Percentiles rank a stretch among this genome's conserved stretches.
Conservation (phyloP, 2,329 filamentous ascomycete species). For the Paecilomyces niveus region DNA sequence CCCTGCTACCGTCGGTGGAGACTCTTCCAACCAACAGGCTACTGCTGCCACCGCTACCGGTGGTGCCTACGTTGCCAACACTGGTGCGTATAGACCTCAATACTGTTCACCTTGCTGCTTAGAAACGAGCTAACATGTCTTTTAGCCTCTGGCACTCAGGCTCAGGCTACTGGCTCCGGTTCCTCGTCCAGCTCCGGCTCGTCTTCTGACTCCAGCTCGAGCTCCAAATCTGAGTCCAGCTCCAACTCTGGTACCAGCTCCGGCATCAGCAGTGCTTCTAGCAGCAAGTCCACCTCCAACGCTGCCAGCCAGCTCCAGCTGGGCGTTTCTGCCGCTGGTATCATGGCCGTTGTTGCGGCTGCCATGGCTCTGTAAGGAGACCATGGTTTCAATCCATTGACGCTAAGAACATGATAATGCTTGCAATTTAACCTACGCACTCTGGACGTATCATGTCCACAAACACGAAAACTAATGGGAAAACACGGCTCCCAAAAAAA, state of each 20-base stretch:
- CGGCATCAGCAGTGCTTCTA: slow-evolving; percentile 4
- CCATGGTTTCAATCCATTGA: neutral
- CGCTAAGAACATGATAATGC: neutral
- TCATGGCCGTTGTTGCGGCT: slow-evolving; percentile 28
- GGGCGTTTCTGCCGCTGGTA: slow-evolving; percentile 25
- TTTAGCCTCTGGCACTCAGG: slow-evolving; percentile 11
- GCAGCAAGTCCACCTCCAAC: slow-evolving; percentile 13
- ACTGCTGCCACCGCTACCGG: slow-evolving; percentile 13
- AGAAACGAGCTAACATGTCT: slow-evolving; percentile 1
- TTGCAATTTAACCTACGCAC: neutral
- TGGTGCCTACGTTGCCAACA: slow-evolving; percentile 9
- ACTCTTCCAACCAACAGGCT: slow-evolving; percentile 14
- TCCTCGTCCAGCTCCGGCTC: slow-evolving; percentile 9
- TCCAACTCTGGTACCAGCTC: slow-evolving; percentile 5
- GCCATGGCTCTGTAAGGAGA: slow-evolving; percentile 29
- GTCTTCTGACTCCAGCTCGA: slow-evolving; percentile 1
- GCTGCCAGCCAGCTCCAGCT: slow-evolving; percentile 24
- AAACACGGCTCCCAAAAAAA: neutral
- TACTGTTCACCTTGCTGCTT: neutral
- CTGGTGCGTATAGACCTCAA: slow-evolving; percentile 2
- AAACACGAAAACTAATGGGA: neutral
- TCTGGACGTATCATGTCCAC: neutral
- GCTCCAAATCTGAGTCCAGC: neutral
- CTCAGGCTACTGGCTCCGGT: slow-evolving; percentile 7
- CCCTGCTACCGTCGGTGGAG: slow-evolving; percentile 18